Evolutionary conservation across 352 stramenopile genomes (phyloP).

Genomic region (Globisporangium splendens): DNA sequence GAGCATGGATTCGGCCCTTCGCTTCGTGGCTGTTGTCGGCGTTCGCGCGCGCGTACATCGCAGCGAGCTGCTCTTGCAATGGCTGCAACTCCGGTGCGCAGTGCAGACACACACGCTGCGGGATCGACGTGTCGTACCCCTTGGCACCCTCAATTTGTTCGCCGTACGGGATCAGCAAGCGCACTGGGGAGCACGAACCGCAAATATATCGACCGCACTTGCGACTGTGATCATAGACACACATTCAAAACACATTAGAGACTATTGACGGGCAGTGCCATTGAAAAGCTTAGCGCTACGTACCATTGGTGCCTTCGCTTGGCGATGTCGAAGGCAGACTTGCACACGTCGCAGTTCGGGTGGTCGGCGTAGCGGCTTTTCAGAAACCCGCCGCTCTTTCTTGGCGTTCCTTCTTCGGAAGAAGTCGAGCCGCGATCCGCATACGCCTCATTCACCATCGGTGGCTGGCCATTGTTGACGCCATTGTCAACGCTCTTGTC

Average conservation of each 20-base stretch:
- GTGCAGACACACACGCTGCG: constrained; percentile 33
- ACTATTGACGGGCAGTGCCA: too few relatives aligned
- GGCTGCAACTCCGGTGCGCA: constrained; percentile 25
- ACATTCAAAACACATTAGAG: not conserved
- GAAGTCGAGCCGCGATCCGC: constrained; percentile 9
- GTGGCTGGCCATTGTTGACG: constrained; percentile 1
- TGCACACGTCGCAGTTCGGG: constrained; percentile 64
- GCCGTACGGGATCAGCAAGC: constrained; percentile 27
- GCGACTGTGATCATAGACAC: constrained; percentile 12
- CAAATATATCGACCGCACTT: constrained; percentile 27
- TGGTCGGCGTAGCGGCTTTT: constrained; percentile 51
- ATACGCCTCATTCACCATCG: not conserved
- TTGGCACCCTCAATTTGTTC: constrained; percentile 22
- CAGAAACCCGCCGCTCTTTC: constrained; percentile 19
- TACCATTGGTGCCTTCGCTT: constrained; percentile 64
- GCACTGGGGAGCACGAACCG: constrained; percentile 28
- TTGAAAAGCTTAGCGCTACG: not conserved
- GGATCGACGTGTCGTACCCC: constrained; percentile 24
- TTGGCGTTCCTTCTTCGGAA: constrained; percentile 3
- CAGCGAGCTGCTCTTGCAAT: constrained; percentile 25
- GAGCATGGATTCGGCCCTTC: constrained; percentile 19
- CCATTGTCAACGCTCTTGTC: not conserved
- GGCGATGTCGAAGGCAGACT: constrained; percentile 44
- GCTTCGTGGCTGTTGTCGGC: constrained; percentile 23
- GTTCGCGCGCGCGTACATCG: constrained; percentile 18